Evolutionary conservation across 495 filamentous ascomycete species (phyloP).

Genomic region (Podospora comata): DNA sequence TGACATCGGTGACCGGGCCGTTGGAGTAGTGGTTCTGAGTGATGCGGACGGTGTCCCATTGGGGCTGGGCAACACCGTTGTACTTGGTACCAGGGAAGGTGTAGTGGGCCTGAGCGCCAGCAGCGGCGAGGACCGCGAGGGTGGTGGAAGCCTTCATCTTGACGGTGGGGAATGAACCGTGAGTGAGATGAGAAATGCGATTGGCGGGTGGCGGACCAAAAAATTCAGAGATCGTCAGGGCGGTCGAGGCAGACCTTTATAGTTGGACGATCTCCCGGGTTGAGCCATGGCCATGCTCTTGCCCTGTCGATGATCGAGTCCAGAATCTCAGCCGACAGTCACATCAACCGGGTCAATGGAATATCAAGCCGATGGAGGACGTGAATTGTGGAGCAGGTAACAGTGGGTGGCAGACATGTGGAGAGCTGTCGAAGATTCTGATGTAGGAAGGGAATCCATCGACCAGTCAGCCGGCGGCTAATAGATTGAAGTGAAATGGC

Average conservation of each 20-base stretch:
- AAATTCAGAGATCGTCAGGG: neutral
- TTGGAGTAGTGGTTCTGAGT: constrained; percentile 44
- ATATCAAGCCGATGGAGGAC: constrained; percentile 3
- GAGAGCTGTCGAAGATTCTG: neutral
- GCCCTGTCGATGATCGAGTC: neutral
- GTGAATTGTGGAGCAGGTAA: neutral
- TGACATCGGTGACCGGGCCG: constrained; percentile 39
- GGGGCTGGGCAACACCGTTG: constrained; percentile 38
- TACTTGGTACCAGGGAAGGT: constrained; percentile 28
- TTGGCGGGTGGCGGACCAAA: neutral
- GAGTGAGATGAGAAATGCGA: neutral
- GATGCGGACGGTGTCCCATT: constrained; percentile 44
- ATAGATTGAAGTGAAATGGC: constrained; percentile 13
- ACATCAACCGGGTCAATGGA: constrained; percentile 12
- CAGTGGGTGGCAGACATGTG: neutral
- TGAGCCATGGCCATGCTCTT: neutral
- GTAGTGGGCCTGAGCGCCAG: constrained; percentile 40
- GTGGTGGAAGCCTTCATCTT: constrained; percentile 38
- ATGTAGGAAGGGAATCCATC: constrained; percentile 4
- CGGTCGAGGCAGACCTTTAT: constrained; percentile 6
- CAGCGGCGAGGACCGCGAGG: constrained; percentile 34
- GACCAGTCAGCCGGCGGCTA: constrained; percentile 1
- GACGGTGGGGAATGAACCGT: neutral
- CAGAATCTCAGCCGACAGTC: neutral
- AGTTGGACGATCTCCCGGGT: constrained; percentile 14